Conservation (phyloP, 805 yeast species). For the Ogataea parapolymorpha region DNA sequence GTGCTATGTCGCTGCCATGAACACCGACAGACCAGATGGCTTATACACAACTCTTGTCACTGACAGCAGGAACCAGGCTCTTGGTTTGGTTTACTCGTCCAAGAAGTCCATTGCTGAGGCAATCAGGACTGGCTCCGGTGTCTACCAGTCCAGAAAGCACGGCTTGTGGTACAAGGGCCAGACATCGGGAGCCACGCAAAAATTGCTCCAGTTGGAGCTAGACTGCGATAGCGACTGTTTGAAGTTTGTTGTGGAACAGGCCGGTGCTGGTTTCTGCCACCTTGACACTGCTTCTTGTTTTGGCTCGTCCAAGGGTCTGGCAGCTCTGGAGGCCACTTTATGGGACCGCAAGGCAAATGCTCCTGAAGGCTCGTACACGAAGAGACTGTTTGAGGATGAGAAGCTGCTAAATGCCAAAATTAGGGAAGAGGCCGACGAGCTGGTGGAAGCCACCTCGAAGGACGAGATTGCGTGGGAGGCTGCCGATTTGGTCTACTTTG, state of each 20-base stretch:
- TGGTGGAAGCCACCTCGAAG: conserved; percentile 72
- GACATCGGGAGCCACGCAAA: conserved; percentile 94
- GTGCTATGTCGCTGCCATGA: conserved; percentile 49
- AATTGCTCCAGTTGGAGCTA: conserved; percentile 56
- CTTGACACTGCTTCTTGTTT: conserved; percentile 79
- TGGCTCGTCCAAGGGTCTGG: conserved; percentile 64
- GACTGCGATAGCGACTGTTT: conserved; percentile 95
- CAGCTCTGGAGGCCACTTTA: conserved; percentile 65
- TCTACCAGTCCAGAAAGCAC: conserved; percentile 87
- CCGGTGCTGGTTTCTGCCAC: conserved; percentile 92
- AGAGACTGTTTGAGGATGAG: conserved; percentile 78
- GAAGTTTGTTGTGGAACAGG: conserved; percentile 80
- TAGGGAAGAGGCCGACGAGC: conserved; percentile 94
- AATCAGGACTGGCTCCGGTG: conserved; percentile 77
- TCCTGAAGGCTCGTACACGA: conserved; percentile 93
- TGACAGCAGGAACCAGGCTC: conserved; percentile 61
- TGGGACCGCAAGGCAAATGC: conserved; percentile 61
- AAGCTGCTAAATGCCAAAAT: conserved; percentile 78
- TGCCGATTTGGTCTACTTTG: conserved; percentile 75
- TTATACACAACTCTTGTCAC: conserved; percentile 81
- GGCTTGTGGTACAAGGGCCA: conserved; percentile 97
- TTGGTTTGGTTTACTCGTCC: conserved; percentile 92
- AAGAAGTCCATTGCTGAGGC: conserved; percentile 78
- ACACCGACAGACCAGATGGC: conserved; percentile 85
- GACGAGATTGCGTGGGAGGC: conserved; percentile 91